A percentile compares a stretch with the other conserved stretches of the same genome.
Conservation (phyloP, 2,329 filamentous ascomycete genomes). For the Colletotrichum tropicale region DNA sequence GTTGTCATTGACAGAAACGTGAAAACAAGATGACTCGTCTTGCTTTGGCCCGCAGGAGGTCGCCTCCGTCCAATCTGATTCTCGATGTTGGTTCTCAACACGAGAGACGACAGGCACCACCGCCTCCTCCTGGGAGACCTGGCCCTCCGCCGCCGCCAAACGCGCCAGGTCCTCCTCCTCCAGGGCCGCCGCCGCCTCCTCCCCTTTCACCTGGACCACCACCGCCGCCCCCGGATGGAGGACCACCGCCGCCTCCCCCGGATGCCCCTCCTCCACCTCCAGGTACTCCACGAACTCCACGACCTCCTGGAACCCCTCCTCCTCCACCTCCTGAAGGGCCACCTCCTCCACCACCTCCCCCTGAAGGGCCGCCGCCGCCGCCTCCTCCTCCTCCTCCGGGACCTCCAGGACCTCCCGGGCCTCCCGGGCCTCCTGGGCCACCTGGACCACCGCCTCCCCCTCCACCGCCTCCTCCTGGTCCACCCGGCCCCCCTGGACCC, state of each 20-base stretch:
- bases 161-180: background rate
- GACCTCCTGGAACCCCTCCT: background rate
- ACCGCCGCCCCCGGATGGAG: background rate
- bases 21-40: background rate
- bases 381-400: background rate
- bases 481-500: background rate
- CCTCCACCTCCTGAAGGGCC: background rate
- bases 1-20: background rate
- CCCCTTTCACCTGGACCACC: background rate
- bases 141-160: background rate
- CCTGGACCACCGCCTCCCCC: background rate
- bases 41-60: background rate
- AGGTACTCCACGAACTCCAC: background rate
- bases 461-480: background rate
- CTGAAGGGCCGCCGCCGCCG: background rate
- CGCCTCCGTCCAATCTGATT: background rate
- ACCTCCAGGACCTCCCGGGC: background rate
- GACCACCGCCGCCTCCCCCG: background rate
- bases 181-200: background rate
- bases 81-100: background rate
- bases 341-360: background rate
- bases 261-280: background rate
- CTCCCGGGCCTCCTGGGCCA: background rate
- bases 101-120: background rate
- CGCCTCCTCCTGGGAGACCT: background rate